phyloP scores from a whole-genome alignment of 257 asterid genomes.

The Gentiana straminea region DNA sequence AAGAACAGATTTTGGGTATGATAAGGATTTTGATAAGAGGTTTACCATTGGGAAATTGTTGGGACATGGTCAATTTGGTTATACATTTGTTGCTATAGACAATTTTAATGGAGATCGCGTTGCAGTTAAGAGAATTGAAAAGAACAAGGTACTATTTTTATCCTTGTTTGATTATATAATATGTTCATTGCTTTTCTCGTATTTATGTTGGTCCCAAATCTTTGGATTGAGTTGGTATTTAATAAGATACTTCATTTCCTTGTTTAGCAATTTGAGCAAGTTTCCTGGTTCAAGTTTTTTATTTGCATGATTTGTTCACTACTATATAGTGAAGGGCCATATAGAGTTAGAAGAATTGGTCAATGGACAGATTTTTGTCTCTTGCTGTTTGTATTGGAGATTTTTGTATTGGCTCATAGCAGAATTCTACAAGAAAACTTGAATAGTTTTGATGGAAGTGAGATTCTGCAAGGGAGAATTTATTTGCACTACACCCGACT shows the following conservation, averaged over 20 bases:
- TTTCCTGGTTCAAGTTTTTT: background rate
- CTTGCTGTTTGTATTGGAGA: too few relatives aligned
- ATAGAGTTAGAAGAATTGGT: too few relatives aligned
- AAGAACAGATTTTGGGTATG: conserved; percentile 94
- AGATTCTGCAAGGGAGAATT: too few relatives aligned
- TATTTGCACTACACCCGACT: too few relatives aligned
- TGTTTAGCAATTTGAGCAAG: background rate
- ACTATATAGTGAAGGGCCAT: too few relatives aligned
- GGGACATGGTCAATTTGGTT: conserved; percentile 99
- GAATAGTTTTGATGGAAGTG: too few relatives aligned
- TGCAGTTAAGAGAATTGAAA: conserved; percentile 93
- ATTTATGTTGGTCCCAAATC: background rate
- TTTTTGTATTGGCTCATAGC: too few relatives aligned
- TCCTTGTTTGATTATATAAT: conserved; percentile 2
- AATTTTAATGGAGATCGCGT: conserved; percentile 89
- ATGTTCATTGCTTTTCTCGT: background rate
- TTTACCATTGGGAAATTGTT: conserved; percentile 76
- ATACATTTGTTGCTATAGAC: conserved; percentile 84
- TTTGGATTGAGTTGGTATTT: background rate
- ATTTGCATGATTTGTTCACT: too few relatives aligned
- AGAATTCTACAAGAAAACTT: too few relatives aligned
- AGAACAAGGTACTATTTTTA: conserved; percentile 57
- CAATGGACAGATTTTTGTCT: too few relatives aligned
- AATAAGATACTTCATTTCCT: background rate
- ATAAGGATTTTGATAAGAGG: conserved; percentile 69